phyloP scores from a whole-genome alignment of 2,329 filamentous ascomycete species.

The Epichloe bromicola region DNA sequence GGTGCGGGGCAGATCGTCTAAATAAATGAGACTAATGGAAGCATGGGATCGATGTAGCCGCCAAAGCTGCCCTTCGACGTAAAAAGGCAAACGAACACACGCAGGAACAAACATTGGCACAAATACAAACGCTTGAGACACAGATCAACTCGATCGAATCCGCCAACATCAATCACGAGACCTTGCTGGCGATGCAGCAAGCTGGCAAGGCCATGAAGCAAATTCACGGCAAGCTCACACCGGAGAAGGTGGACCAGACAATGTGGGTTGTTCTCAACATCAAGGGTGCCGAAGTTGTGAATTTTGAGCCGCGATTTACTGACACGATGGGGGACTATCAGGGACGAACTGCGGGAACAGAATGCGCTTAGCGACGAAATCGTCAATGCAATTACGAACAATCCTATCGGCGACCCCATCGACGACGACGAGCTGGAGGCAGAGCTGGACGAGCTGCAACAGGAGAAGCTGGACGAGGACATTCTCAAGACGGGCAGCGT shows the following conservation, averaged over 20 bases:
- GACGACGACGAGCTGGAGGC: conserved; percentile 81
- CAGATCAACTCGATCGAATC: conserved; percentile 96
- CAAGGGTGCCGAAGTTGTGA: too few species aligned
- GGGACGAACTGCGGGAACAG: conserved; percentile 84
- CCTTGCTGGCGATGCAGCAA: conserved; percentile 83
- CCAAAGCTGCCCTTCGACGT: conserved; percentile 76
- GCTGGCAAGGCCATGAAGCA: conserved; percentile 82
- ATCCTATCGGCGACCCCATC: conserved; percentile 51
- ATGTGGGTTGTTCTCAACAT: conserved; percentile 51
- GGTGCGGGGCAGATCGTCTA: conserved; percentile 7
- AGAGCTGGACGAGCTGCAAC: conserved; percentile 76
- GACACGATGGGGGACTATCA: conserved; percentile 20
- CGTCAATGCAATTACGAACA: conserved; percentile 66
- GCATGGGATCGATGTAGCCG: conserved; percentile 41
- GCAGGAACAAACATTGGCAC: conserved; percentile 76
- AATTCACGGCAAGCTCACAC: conserved; percentile 81
- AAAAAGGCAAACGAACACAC: conserved; percentile 93
- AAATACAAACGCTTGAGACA: conserved; percentile 85
- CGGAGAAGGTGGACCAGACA: conserved; percentile 87
- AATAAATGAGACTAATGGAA: conserved; percentile 11
- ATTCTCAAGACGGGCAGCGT: conserved; percentile 84
- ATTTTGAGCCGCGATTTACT: neutral
- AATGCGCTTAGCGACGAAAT: conserved; percentile 92
- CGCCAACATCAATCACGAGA: conserved; percentile 97
- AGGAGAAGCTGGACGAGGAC: conserved; percentile 83